These are phyloP conservation scores for Penicillium crystallinum DNA, from an alignment of 495 filamentous ascomycete species.

Conservation along the genomic window DNA sequence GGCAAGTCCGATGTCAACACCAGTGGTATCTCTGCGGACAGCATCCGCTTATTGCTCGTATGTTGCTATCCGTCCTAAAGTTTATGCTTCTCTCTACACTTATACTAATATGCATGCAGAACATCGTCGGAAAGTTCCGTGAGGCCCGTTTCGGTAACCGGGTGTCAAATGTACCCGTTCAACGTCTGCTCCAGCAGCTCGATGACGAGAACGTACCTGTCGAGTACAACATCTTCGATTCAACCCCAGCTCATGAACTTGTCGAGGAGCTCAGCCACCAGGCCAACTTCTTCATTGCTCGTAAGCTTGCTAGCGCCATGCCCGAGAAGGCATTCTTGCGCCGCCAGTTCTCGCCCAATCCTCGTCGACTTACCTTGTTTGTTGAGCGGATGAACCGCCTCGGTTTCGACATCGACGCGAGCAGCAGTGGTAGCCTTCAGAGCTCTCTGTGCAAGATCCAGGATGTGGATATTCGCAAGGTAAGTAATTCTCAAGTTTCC, in stretches of 20 bases:
- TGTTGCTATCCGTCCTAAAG: slow-evolving; percentile 23
- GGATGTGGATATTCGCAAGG: slow-evolving; percentile 80
- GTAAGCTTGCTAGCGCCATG: slow-evolving; percentile 70
- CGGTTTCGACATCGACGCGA: slow-evolving; percentile 80
- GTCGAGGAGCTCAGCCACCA: slow-evolving; percentile 93
- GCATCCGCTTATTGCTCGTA: slow-evolving; percentile 72
- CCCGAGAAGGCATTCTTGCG: slow-evolving; percentile 92
- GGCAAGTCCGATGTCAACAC: slow-evolving; percentile 54
- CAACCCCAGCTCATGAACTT: slow-evolving; percentile 80
- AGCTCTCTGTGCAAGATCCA: slow-evolving; percentile 89
- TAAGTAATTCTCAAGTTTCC: slow-evolving; percentile 15
- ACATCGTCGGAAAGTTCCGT: slow-evolving; percentile 79
- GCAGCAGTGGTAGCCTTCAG: slow-evolving; percentile 85
- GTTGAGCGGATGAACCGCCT: slow-evolving; percentile 88
- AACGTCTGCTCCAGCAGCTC: slow-evolving; percentile 87
- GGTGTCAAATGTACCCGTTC: slow-evolving; percentile 68
- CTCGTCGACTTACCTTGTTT: slow-evolving; percentile 83
- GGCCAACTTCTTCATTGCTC: slow-evolving; percentile 81
- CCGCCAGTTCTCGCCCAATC: slow-evolving; percentile 77
- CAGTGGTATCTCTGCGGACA: slow-evolving; percentile 56
- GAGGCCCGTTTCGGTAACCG: slow-evolving; percentile 77
- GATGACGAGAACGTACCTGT: slow-evolving; percentile 98
- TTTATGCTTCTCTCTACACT: neutral
- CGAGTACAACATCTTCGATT: slow-evolving; percentile 92
- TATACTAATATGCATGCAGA: slow-evolving; percentile 33